Evolutionary conservation across 768 basidiomycete species (phyloP).

Genomic region (Tylopilus balloui): DNA sequence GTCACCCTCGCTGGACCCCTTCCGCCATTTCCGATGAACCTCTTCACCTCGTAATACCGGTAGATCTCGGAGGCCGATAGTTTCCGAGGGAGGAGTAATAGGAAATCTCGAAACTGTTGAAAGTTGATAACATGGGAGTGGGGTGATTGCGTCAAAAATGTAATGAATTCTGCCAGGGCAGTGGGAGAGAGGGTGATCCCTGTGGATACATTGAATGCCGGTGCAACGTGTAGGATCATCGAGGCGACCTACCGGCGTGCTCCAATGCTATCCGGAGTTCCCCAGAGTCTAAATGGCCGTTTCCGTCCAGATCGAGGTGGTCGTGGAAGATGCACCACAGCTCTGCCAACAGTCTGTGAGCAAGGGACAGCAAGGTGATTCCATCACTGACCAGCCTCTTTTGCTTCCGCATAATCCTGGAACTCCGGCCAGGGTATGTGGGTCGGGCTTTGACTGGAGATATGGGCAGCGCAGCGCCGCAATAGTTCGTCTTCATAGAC

Average conservation of each 20-base stretch:
- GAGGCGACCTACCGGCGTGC: slow-evolving; percentile 56
- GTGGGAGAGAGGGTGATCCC: slow-evolving; percentile 67
- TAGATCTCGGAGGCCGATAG: slow-evolving; percentile 83
- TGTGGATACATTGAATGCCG: slow-evolving; percentile 31
- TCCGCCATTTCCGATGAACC: slow-evolving; percentile 67
- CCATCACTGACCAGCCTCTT: slow-evolving; percentile 67
- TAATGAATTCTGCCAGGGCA: slow-evolving; percentile 79
- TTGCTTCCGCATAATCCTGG: slow-evolving; percentile 67
- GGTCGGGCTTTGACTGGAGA: slow-evolving; percentile 37
- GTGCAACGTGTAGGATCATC: slow-evolving; percentile 21
- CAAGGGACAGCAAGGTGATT: slow-evolving; percentile 10
- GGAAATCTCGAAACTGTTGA: slow-evolving; percentile 83
- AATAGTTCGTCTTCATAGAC: slow-evolving; percentile 79
- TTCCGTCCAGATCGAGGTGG: slow-evolving; percentile 85
- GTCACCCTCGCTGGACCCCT: slow-evolving; percentile 75
- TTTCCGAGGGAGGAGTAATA: slow-evolving; percentile 79
- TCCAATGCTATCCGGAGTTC: slow-evolving; percentile 60
- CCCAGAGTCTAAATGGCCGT: slow-evolving; percentile 70
- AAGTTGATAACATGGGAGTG: slow-evolving; percentile 72
- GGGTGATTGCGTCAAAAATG: slow-evolving; percentile 67
- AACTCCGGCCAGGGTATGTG: slow-evolving; percentile 70
- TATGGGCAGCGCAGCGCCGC: slow-evolving; percentile 45
- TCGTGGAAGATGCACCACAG: slow-evolving; percentile 90
- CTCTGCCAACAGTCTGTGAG: slow-evolving; percentile 43
- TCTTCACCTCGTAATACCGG: slow-evolving; percentile 69